Conservation (phyloP, 441 rosid species). For the Gossypium trilobum region DNA sequence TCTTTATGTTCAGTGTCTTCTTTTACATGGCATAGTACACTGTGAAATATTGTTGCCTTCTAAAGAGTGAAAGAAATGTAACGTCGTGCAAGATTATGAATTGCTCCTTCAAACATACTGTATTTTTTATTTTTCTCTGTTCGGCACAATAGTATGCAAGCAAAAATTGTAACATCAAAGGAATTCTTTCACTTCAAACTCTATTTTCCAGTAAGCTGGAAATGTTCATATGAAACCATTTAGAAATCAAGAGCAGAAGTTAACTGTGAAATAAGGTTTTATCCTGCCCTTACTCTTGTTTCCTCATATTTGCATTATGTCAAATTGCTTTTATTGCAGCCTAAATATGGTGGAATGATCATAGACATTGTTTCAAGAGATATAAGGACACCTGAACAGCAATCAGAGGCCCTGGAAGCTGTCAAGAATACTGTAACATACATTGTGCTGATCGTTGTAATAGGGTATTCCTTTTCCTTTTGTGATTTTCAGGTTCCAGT, state of each 20-base stretch:
- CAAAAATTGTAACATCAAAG: background rate
- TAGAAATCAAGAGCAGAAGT: background rate
- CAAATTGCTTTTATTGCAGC: slow-evolving; percentile 40
- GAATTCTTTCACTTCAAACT: slow-evolving; percentile 1
- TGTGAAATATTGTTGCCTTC: background rate
- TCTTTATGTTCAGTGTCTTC: background rate
- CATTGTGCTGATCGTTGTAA: slow-evolving; percentile 62
- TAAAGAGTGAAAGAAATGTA: background rate
- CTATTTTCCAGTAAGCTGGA: background rate
- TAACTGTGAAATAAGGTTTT: background rate
- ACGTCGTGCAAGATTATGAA: background rate
- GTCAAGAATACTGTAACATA: slow-evolving; percentile 58
- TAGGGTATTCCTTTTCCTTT: slow-evolving; percentile 41
- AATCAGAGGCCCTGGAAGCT: slow-evolving; percentile 48
- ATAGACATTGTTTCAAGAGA: slow-evolving; percentile 85
- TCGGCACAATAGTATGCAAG: background rate
- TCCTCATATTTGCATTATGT: background rate
- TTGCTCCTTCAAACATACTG: background rate
- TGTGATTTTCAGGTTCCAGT: background rate
- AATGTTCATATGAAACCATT: background rate
- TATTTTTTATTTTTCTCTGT: background rate
- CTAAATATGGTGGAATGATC: slow-evolving; percentile 81
- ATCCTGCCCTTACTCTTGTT: background rate
- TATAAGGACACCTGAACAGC: slow-evolving; percentile 48
- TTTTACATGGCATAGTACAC: background rate